These are phyloP conservation scores for Septoria petroselini DNA, from an alignment of 2,329 filamentous ascomycete species.

Conservation along the genomic window DNA sequence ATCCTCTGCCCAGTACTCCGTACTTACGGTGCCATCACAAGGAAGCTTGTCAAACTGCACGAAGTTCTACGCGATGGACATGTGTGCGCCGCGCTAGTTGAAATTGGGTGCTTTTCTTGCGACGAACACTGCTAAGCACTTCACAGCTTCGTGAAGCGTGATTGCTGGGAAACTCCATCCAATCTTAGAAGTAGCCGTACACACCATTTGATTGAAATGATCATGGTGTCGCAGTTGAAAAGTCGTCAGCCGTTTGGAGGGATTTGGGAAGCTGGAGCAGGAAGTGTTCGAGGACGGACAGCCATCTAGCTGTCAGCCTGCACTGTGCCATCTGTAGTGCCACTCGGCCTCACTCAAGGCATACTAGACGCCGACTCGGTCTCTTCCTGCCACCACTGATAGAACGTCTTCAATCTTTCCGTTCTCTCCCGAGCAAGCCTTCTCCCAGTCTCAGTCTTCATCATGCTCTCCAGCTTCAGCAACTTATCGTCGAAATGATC, in stretches of 20 bases:
- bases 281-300: too few species aligned
- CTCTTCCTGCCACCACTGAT: slow-evolving; percentile 56
- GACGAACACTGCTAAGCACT: slow-evolving; percentile 49
- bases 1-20: slow-evolving; percentile 21
- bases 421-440: slow-evolving; percentile 51
- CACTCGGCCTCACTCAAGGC: too few species aligned
- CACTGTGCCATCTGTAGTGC: too few species aligned
- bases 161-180: slow-evolving; percentile 23
- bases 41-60: too few species aligned
- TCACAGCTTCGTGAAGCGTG: slow-evolving; percentile 39
- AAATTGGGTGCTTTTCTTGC: slow-evolving; percentile 43
- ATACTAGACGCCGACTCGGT: neutral
- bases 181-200: neutral
- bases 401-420: slow-evolving; percentile 49
- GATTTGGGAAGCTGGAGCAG: too few species aligned
- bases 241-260: too few species aligned
- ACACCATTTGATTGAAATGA: too few species aligned
- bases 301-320: too few species aligned
- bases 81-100: slow-evolving; percentile 36
- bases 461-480: slow-evolving; percentile 58
- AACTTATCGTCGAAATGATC: slow-evolving; percentile 77
- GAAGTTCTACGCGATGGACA: slow-evolving; percentile 30
- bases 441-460: slow-evolving; percentile 57
- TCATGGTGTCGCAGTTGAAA: too few species aligned
- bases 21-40: too few species aligned